phyloP scores from a whole-genome alignment of 148 eudicot genomes.

The Vaccinium corymbosum region DNA sequence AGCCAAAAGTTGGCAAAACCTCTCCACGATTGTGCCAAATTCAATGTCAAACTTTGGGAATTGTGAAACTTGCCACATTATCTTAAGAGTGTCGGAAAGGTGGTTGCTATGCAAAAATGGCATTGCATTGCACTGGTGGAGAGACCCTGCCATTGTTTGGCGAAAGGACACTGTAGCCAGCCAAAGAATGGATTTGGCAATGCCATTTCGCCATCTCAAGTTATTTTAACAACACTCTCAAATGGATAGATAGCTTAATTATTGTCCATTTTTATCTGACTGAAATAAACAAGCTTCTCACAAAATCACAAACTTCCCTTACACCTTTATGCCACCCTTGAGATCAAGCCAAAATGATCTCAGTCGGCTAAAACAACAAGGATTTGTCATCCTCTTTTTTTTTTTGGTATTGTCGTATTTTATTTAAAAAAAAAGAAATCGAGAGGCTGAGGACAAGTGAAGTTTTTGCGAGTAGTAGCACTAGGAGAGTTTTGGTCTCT shows the following conservation, averaged over 20 bases:
- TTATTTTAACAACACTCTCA: neutral
- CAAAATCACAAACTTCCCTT: neutral
- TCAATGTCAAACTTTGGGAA: neutral
- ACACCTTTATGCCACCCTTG: neutral
- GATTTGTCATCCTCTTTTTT: too few relatives aligned
- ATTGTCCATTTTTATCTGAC: conserved; percentile 1
- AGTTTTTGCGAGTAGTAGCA: too few relatives aligned
- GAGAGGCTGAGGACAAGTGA: too few relatives aligned
- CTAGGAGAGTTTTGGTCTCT: too few relatives aligned
- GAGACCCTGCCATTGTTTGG: neutral
- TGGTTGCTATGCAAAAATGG: neutral
- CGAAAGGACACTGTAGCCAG: neutral
- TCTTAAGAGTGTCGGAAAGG: neutral
- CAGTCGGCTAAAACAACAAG: neutral
- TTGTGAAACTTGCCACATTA: neutral
- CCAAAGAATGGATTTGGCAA: neutral
- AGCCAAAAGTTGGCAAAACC: neutral
- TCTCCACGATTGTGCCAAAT: neutral
- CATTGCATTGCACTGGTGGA: neutral
- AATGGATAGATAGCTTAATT: neutral
- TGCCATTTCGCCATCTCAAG: neutral
- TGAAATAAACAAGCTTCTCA: neutral
- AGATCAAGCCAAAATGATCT: neutral
- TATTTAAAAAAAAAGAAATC: too few relatives aligned
- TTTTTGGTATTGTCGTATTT: too few relatives aligned